Evolutionary conservation across 2,329 filamentous ascomycete species (phyloP).

Genomic region (Verticillium nonalfalfae): DNA sequence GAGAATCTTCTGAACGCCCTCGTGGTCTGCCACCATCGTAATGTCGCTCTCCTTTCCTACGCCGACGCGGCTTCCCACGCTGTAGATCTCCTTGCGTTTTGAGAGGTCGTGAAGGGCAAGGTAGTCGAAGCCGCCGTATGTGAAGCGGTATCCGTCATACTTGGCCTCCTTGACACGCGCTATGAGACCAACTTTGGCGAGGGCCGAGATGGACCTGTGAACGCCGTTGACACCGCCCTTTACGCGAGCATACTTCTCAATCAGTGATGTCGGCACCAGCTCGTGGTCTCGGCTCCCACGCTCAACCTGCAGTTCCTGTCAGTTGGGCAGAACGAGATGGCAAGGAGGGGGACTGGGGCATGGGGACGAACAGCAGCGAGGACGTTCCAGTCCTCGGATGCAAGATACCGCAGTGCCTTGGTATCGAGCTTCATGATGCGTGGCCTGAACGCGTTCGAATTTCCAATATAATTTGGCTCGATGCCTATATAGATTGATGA

Average conservation of each 20-base stretch:
- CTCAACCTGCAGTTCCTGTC: conserved; percentile 63
- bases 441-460: background rate
- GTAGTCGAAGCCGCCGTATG: conserved; percentile 95
- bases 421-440: conserved; percentile 85
- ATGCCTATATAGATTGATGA: background rate
- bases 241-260: conserved; percentile 75
- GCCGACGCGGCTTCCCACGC: conserved; percentile 87
- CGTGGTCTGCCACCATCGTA: conserved; percentile 79
- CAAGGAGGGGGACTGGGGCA: conserved; percentile 15
- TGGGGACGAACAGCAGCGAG: conserved; percentile 69
- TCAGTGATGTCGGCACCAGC: conserved; percentile 85
- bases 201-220: conserved; percentile 78
- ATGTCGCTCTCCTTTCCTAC: conserved; percentile 98
- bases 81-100: conserved; percentile 75
- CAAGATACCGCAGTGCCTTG: conserved; percentile 86
- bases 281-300: conserved; percentile 95
- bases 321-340: conserved; percentile 15
- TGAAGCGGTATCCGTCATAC: conserved; percentile 95
- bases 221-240: conserved; percentile 73
- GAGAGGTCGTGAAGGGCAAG: conserved; percentile 90
- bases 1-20: conserved; percentile 71
- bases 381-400: conserved; percentile 89
- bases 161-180: conserved; percentile 90
- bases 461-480: background rate
- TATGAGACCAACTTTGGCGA: conserved; percentile 89